These are phyloP conservation scores for Achlya hypogyna DNA, from an alignment of 352 stramenopile genomes.

Conservation along the genomic window DNA sequence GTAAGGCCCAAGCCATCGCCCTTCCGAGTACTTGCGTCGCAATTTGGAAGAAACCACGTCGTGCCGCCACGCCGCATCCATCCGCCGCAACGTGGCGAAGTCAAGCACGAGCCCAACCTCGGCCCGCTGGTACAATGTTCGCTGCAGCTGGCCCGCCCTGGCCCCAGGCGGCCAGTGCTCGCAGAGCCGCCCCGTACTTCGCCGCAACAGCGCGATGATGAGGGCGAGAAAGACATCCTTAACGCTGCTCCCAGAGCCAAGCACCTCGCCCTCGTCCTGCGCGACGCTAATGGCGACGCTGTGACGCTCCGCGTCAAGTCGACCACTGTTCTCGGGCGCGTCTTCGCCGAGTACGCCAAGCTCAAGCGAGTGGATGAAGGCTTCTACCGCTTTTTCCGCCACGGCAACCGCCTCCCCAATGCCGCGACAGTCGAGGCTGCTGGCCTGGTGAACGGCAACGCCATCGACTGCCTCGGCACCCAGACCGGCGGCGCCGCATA, in stretches of 20 bases:
- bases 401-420: neutral
- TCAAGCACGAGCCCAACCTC: too few species aligned
- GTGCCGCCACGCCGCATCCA: too few species aligned
- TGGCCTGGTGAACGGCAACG: neutral
- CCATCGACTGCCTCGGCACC: conserved; percentile 9
- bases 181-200: too few species aligned
- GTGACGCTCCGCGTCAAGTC: conserved; percentile 1
- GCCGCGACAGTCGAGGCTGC: neutral
- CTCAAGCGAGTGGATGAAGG: conserved; percentile 1
- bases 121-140: too few species aligned
- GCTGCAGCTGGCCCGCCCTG: too few species aligned
- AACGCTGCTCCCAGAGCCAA: neutral
- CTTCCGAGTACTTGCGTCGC: too few species aligned
- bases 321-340: neutral
- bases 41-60: too few species aligned
- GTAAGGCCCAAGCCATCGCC: too few species aligned
- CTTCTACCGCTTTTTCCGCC: neutral
- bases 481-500: neutral
- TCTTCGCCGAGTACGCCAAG: conserved; percentile 11
- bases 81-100: too few species aligned
- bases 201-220: too few species aligned
- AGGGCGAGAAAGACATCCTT: too few species aligned
- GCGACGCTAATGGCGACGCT: conserved; percentile 2
- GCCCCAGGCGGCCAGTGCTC: too few species aligned
- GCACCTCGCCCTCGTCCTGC: neutral